Conservation (phyloP, 768 basidiomycete species). For the Hydnomerulius pinastri region DNA sequence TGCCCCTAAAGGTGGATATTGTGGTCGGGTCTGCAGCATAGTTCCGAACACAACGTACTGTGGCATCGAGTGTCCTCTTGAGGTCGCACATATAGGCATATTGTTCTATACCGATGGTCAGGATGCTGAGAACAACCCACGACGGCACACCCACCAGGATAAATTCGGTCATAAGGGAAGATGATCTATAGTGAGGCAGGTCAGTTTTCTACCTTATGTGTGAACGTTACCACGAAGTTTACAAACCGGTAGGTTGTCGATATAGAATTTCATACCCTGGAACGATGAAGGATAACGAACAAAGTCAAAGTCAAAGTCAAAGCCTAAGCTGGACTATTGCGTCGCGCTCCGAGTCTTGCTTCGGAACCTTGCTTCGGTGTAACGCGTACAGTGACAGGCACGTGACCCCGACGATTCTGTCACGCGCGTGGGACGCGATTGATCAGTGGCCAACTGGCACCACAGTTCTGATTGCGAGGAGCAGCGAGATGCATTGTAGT, state of each 20-base stretch:
- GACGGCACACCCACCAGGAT: constrained; percentile 68
- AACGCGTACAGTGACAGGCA: too few species aligned
- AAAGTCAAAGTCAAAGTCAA: background rate
- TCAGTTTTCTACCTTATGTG: background rate
- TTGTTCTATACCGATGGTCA: constrained; percentile 65
- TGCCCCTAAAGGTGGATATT: constrained; percentile 69
- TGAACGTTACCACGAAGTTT: constrained; percentile 18
- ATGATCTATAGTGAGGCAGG: constrained; percentile 55
- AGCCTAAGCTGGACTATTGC: background rate
- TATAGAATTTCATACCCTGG: constrained; percentile 71
- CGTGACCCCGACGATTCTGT: too few species aligned
- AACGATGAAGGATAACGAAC: background rate
- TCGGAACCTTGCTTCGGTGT: too few species aligned
- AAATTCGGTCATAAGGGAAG: constrained; percentile 94
- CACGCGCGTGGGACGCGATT: background rate
- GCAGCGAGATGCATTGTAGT: background rate
- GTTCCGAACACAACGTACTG: constrained; percentile 48
- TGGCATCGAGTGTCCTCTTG: constrained; percentile 93
- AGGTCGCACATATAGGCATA: constrained; percentile 99
- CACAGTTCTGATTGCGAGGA: too few species aligned
- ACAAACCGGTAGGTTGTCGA: constrained; percentile 76
- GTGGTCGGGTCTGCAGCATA: background rate
- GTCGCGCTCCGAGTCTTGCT: background rate
- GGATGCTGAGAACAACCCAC: background rate
- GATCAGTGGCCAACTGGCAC: too few species aligned